Conservation (phyloP, 108 stramenopile genomes). For the Skeletonema tropicum region DNA sequence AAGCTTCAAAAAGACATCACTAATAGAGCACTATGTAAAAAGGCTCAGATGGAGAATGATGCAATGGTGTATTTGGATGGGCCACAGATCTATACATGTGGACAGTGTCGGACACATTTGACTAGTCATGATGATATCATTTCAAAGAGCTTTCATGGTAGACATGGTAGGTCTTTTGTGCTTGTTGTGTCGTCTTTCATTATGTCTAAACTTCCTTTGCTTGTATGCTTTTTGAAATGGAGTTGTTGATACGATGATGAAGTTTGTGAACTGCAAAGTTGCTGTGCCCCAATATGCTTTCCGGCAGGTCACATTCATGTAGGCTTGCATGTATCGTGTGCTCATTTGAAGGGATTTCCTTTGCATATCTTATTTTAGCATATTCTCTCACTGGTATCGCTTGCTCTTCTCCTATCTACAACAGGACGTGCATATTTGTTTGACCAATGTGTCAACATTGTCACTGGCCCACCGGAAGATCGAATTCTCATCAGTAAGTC, state of each 20-base stretch:
- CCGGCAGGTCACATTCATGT: background rate
- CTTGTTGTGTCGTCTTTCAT: background rate
- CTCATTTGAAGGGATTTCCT: background rate
- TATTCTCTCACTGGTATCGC: background rate
- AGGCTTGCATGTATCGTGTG: background rate
- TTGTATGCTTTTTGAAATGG: background rate
- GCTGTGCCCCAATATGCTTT: background rate
- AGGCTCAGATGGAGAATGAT: constrained; percentile 76
- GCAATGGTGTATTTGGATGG: constrained; percentile 91
- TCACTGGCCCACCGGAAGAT: constrained; percentile 77
- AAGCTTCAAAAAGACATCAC: background rate
- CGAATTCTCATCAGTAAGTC: constrained; percentile 88
- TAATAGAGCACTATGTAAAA: constrained; percentile 27
- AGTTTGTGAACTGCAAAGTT: background rate
- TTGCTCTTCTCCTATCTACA: background rate
- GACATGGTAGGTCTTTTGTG: constrained; percentile 71
- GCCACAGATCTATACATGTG: constrained; percentile 88
- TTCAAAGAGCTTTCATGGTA: constrained; percentile 94
- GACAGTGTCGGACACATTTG: constrained; percentile 88
- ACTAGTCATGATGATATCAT: constrained; percentile 94
- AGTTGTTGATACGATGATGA: background rate
- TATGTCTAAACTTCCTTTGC: constrained; percentile 1
- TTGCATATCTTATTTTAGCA: background rate
- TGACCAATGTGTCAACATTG: constrained; percentile 89
- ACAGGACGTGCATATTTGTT: constrained; percentile 89